Percentiles rank a stretch among this genome's conserved stretches.
phyloP scores from a whole-genome alignment of 2,329 filamentous ascomycete genomes.

The Thelonectria blattea region DNA sequence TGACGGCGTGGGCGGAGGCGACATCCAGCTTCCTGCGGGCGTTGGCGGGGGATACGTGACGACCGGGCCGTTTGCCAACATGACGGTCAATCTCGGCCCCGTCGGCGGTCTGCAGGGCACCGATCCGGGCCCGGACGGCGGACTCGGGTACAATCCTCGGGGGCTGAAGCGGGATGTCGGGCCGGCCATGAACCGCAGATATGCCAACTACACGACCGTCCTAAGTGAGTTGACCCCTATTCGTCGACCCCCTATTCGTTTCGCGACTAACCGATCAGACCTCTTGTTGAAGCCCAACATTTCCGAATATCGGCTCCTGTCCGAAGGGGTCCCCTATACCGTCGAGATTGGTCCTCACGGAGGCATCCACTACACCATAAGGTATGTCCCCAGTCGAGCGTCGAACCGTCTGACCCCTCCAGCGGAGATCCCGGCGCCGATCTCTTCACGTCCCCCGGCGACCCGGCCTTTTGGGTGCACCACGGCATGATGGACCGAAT shows the following conservation, averaged over 20 bases:
- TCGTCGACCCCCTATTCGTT: too few species aligned
- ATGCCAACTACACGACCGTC: slow-evolving; percentile 6
- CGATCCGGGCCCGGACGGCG: slow-evolving; percentile 42
- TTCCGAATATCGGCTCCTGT: slow-evolving; percentile 1
- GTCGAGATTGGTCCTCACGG: background rate
- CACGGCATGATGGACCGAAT: background rate
- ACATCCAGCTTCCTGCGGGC: slow-evolving; percentile 39
- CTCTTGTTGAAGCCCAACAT: background rate
- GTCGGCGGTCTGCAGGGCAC: slow-evolving; percentile 29
- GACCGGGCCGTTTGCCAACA: slow-evolving; percentile 51
- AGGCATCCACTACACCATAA: background rate
- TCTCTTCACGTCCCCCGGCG: background rate
- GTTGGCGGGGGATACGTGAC: slow-evolving; percentile 59
- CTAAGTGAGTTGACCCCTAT: background rate
- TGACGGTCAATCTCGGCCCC: slow-evolving; percentile 45
- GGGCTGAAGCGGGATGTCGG: slow-evolving; percentile 41
- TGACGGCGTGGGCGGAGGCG: slow-evolving; percentile 33
- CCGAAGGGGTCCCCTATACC: background rate
- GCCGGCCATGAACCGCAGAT: slow-evolving; percentile 35
- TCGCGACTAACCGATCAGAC: background rate
- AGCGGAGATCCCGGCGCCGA: background rate
- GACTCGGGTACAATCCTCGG: slow-evolving; percentile 46
- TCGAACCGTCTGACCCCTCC: background rate
- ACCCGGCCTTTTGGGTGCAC: background rate
- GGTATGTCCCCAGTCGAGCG: slow-evolving; percentile 17